Evolutionary conservation across 768 basidiomycete genomes (phyloP).

Genomic region (Pisolithus sp.): DNA sequence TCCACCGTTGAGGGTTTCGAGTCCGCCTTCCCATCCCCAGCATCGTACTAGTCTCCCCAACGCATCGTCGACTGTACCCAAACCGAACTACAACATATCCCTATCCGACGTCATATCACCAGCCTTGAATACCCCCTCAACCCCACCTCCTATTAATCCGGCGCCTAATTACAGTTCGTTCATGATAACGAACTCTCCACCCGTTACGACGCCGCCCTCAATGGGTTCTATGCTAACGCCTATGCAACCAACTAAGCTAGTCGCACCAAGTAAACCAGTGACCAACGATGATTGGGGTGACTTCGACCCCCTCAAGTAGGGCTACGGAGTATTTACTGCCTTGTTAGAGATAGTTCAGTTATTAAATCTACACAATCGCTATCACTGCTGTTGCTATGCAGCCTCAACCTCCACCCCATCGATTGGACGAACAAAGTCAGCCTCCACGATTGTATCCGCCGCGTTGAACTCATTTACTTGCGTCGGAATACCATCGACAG

Average conservation of each 20-base stretch:
- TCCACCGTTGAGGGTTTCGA: constrained; percentile 14
- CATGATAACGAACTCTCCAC: constrained; percentile 13
- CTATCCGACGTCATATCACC: constrained; percentile 26
- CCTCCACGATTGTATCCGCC: constrained; percentile 49
- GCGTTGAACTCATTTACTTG: constrained; percentile 24
- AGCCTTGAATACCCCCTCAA: constrained; percentile 11
- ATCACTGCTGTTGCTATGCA: constrained; percentile 2
- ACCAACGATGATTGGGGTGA: constrained; percentile 73
- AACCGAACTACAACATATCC: constrained; percentile 58
- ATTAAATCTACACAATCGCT: neutral
- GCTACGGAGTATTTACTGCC: neutral
- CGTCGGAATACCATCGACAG: constrained; percentile 29
- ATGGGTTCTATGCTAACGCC: constrained; percentile 57
- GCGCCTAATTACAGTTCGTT: constrained; percentile 13
- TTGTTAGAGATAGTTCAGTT: neutral
- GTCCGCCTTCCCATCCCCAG: constrained; percentile 17
- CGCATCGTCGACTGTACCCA: constrained; percentile 14
- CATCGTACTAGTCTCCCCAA: constrained; percentile 8
- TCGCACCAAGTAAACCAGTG: constrained; percentile 37
- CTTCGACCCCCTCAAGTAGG: constrained; percentile 58
- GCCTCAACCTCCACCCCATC: constrained; percentile 44
- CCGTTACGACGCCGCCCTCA: constrained; percentile 25
- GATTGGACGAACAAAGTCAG: constrained; percentile 38
- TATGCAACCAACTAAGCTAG: constrained; percentile 41
- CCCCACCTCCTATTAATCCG: constrained; percentile 8